Base-by-base conservation (phyloP, 768 basidiomycete genomes). In the Boletus sp. region DNA sequence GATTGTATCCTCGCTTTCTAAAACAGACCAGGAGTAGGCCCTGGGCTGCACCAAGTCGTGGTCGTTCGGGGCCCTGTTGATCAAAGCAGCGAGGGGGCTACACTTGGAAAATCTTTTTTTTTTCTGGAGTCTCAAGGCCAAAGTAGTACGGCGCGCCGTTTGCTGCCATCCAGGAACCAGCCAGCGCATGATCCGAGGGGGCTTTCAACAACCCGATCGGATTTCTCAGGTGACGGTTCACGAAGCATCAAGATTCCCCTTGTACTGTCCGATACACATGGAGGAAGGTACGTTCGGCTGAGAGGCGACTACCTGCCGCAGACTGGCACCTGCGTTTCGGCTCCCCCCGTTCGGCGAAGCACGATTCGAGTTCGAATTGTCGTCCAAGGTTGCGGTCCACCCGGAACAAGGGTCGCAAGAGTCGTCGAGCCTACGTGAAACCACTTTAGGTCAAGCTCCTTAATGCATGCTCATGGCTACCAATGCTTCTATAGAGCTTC, bases 151-250 rank as follows among this genome's bases (percentile, higher is more conserved):
- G 40, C 17, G 30, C 43, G 15, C 39, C 14, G 15, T 35, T 23
- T n/a, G 14, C 30, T 25, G 25, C 43, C 43, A 37, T 47, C 50
- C 11, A 47, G 63, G 47, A 63, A 62, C 38, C 25, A 27, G 35
- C 43, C 3, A 42, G 6, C 32, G 48, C 42, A 14, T 41, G 65
- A 64, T 65, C 59, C 65, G 59, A 65, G 65, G 55, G 53, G 15
- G 9, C 19, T 15, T 29, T 55, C 50, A 53, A 51, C 34, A 25
- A 4, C 47, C 48, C 45, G 40, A 53, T n/a, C n/a, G n/a, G n/a
- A n/a, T 54, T 32, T 63, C 51, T 52, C 35, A 51, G 47, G 39
- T 32, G n/a, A 42, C 5, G 19, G 15, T 30, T 43, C 29, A 48
- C 8, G 21, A 35, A 43, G 32, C 27, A 60, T 47, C 55, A 38